A percentile compares a stretch with the other conserved stretches of the same genome.
phyloP scores from a whole-genome alignment of 2,329 filamentous ascomycete genomes.

The Zymoseptoria passerinii region DNA sequence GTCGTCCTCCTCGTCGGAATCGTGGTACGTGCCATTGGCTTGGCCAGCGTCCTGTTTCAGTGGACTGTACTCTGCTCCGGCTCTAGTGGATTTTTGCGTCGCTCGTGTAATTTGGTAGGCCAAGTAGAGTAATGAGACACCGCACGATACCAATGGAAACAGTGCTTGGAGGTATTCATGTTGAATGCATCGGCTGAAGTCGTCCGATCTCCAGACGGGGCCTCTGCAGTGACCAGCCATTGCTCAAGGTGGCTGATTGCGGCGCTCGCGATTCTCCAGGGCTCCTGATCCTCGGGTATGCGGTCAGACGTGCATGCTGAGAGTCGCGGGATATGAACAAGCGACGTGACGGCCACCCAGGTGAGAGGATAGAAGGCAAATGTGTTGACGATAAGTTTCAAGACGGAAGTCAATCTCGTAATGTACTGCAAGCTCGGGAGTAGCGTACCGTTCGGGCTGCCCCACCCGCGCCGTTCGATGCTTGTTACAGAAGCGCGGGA shows the following conservation, averaged over 20 bases:
- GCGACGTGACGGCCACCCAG: not conserved
- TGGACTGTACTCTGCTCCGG: slow-evolving; percentile 47
- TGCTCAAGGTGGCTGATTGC: not conserved
- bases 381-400: not conserved
- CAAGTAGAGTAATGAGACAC: slow-evolving; percentile 61
- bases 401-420: not conserved
- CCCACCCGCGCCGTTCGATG: not conserved
- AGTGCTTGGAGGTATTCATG: slow-evolving; percentile 69
- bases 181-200: slow-evolving; percentile 55
- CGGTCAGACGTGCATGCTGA: not conserved
- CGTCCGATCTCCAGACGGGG: slow-evolving; percentile 53
- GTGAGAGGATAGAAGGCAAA: not conserved
- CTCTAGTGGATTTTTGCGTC: slow-evolving; percentile 15
- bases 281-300: not conserved
- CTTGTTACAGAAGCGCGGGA: not conserved
- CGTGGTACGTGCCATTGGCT: slow-evolving; percentile 12
- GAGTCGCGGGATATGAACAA: not conserved
- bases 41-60: slow-evolving; percentile 32
- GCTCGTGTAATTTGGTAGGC: slow-evolving; percentile 48
- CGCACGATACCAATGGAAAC: slow-evolving; percentile 65
- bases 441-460: not conserved
- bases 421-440: not conserved
- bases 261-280: not conserved
- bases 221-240: slow-evolving; percentile 49
- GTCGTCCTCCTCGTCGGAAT: slow-evolving; percentile 18